Evolutionary conservation across 164 flowering plant species (phyloP).

Genomic region (Malania oleifera): DNA sequence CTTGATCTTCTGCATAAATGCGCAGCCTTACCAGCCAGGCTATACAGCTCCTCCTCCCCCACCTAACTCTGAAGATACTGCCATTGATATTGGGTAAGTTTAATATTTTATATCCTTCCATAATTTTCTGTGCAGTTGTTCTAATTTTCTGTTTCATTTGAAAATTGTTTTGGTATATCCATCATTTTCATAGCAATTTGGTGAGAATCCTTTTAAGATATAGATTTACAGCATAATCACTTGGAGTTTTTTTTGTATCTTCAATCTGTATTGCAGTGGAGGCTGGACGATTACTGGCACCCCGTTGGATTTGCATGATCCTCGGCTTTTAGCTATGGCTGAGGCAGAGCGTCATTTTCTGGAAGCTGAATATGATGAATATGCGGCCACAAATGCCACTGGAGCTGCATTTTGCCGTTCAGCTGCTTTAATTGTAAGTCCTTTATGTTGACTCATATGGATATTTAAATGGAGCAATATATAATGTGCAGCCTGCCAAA

Average conservation of each 20-base stretch:
- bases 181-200: not conserved
- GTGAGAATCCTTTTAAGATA: too few species aligned
- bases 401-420: constrained; percentile 7
- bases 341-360: constrained; percentile 3
- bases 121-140: not conserved
- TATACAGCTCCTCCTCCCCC: not conserved
- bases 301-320: constrained; percentile 4
- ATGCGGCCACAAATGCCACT: not conserved
- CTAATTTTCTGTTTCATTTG: not conserved
- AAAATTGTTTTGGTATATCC: not conserved
- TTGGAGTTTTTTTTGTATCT: too few species aligned
- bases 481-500: not conserved
- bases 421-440: constrained; percentile 4
- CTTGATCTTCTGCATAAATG: not conserved
- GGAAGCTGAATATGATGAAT: constrained; percentile 3
- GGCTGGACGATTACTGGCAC: constrained; percentile 6
- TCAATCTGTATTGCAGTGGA: not conserved
- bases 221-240: not conserved
- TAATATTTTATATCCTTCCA: not conserved
- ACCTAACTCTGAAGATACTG: not conserved
- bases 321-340: constrained; percentile 5
- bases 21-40: constrained; percentile 1
- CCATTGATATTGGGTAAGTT: constrained; percentile 6
- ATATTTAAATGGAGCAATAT: too few species aligned
- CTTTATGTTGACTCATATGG: too few species aligned